Evolutionary conservation across 2,329 filamentous ascomycete species (phyloP).

Genomic region (Fusarium euwallaceae): DNA sequence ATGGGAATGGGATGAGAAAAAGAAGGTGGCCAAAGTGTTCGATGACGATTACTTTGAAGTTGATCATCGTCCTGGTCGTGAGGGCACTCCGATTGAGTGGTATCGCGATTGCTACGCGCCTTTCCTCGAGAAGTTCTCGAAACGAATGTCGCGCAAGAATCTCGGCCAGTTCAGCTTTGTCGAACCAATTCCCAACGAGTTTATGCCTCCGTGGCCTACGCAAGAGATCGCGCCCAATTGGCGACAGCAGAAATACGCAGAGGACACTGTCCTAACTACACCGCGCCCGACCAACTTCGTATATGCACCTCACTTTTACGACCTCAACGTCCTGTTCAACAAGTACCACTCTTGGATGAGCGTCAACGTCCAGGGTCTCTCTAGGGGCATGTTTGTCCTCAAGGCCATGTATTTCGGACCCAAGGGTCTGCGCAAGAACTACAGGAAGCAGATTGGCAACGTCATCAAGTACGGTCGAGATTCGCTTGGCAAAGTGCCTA

Average conservation of each 20-base stretch:
- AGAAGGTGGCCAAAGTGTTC: slow-evolving; percentile 44
- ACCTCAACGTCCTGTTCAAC: slow-evolving; percentile 57
- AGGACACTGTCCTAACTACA: slow-evolving; percentile 45
- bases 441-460: slow-evolving; percentile 54
- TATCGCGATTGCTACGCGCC: slow-evolving; percentile 59
- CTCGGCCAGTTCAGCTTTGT: slow-evolving; percentile 52
- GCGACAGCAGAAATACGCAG: slow-evolving; percentile 43
- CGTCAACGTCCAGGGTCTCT: slow-evolving; percentile 57
- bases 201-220: slow-evolving; percentile 54
- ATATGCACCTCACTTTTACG: slow-evolving; percentile 59
- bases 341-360: slow-evolving; percentile 54
- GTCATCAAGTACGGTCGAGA: slow-evolving; percentile 50
- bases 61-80: slow-evolving; percentile 54
- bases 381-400: slow-evolving; percentile 56
- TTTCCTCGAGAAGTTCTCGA: slow-evolving; percentile 54
- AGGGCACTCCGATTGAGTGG: slow-evolving; percentile 55
- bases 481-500: slow-evolving; percentile 52
- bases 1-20: slow-evolving; percentile 52
- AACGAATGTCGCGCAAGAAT: slow-evolving; percentile 50
- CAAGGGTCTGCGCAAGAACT: slow-evolving; percentile 54
- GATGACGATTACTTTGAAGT: slow-evolving; percentile 53
- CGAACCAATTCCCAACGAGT: slow-evolving; percentile 58
- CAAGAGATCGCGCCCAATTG: slow-evolving; percentile 25
- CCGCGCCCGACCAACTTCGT: slow-evolving; percentile 52
- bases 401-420: slow-evolving; percentile 57